Percentiles rank a stretch among this genome's conserved stretches.
Conservation (phyloP, 1,139 yeast genomes). For the Suhomyces maxii region DNA sequence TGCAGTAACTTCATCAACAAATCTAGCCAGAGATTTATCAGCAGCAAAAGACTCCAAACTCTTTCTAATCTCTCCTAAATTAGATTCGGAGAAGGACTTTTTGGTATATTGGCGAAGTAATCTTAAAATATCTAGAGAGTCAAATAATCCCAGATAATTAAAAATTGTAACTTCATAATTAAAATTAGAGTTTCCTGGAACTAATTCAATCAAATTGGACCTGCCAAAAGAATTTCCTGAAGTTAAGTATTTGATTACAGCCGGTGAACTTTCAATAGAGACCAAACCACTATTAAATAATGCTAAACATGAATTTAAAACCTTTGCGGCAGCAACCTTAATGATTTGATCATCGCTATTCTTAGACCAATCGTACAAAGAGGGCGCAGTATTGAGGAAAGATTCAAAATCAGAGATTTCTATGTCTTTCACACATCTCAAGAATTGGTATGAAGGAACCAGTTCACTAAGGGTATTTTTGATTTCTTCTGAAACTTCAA, state of each 20-base stretch:
- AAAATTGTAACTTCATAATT: conserved; percentile 11
- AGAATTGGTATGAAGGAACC: conserved; percentile 11
- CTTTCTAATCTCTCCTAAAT: conserved; percentile 1
- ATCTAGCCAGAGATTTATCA: conserved; percentile 3
- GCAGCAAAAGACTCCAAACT: conserved; percentile 5
- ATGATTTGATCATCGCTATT: conserved; percentile 1
- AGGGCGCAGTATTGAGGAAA: conserved; percentile 10
- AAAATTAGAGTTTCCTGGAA: conserved; percentile 1
- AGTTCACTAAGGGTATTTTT: conserved; percentile 1
- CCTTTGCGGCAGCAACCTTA: conserved; percentile 7
- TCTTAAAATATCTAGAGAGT: conserved; percentile 6
- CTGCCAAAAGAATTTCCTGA: conserved; percentile 4
- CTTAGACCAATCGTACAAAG: conserved; percentile 6
- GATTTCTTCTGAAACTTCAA: conserved; percentile 10
- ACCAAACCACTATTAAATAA: conserved; percentile 11
- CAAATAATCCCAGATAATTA: conserved; percentile 8
- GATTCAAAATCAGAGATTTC: conserved; percentile 8
- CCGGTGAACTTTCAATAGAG: conserved; percentile 1
- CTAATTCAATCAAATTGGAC: conserved; percentile 3
- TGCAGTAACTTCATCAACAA: conserved; percentile 3
- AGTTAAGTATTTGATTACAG: conserved; percentile 3
- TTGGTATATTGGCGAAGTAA: conserved; percentile 1
- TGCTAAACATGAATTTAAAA: conserved; percentile 8
- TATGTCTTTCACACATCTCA: conserved; percentile 9
- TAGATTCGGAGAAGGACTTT: conserved; percentile 2